phyloP scores from a whole-genome alignment of 495 filamentous ascomycete species.

The Aspergillus conjunctus region DNA sequence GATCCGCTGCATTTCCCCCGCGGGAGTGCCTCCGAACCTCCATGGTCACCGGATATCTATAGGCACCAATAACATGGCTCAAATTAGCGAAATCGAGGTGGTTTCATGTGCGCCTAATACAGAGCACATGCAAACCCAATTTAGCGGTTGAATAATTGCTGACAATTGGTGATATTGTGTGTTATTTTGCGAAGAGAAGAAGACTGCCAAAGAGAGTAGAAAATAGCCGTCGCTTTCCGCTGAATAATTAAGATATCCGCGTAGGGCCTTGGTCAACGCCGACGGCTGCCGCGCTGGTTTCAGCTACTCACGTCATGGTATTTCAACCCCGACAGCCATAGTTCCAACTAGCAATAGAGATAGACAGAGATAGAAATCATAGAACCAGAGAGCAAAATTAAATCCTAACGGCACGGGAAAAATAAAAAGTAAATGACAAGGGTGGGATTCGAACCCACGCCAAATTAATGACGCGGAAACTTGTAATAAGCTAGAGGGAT shows the following conservation, averaged over 20 bases:
- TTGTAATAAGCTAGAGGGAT: slow-evolving; percentile 14
- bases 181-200: too few relatives aligned
- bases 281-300: too few relatives aligned
- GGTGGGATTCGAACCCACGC: slow-evolving; percentile 52
- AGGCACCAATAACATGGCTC: slow-evolving; percentile 27
- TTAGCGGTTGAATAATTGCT: background rate
- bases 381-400: background rate
- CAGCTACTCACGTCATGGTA: too few relatives aligned
- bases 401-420: background rate
- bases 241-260: background rate
- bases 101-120: background rate
- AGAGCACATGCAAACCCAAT: background rate
- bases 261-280: background rate
- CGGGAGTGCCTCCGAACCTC: slow-evolving; percentile 42
- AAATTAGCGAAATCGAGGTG: background rate
- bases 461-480: slow-evolving; percentile 29
- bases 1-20: slow-evolving; percentile 28
- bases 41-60: slow-evolving; percentile 31
- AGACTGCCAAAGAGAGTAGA: background rate
- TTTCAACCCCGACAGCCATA: too few relatives aligned
- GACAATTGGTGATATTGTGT: background rate
- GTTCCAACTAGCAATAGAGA: too few relatives aligned
- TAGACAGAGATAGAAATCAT: background rate
- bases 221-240: slow-evolving; percentile 2
- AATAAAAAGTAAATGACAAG: slow-evolving; percentile 35